Base-by-base conservation (phyloP, 306 rosid species). In the Spatholobus suberectus region DNA sequence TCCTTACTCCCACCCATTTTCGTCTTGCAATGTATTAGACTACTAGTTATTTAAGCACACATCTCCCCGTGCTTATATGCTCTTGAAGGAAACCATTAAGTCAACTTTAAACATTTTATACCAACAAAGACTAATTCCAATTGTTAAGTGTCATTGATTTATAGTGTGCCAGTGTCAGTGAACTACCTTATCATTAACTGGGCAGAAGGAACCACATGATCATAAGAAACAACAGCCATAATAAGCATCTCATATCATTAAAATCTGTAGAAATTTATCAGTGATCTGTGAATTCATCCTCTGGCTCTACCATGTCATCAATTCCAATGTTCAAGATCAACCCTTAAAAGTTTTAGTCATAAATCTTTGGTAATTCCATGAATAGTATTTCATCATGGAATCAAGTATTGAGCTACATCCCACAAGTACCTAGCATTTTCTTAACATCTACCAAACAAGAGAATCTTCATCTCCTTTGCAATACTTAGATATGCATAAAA, bases 351-450 rank as follows among this genome's bases (percentile, higher is more conserved):
- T 17, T 51, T 51, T 51, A 51, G 23, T n/a, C 8, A 51, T 3
- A 51, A 51, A 17, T 6, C 23, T 4, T 47, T 5, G 10, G 23
- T 51, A 24, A 37, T 5, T 5, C 32, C 66, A 23, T 35, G 3
- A 51, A 17, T 51, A 51, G 23, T 17, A 35, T 17, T 17, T 18
- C 10, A 51, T 51, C 24, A n/a, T n/a, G 9, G 18, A 47, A 14
- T 14, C 20, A 4, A 5, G 23, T 51, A 51, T 51, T 51, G 58
- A 15, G 8, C 9, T 51, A 51, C 11, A 20, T 20, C 55, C 51
- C 77, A 57, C 73, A 13, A 41, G 65, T 6, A 43, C 35, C 84
- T 80, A 7, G 6, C 35, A 23, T 79, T 78, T 54, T 21, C 46
- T 37, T 78, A 51, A 78, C 9, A 8, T 37, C 65, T 52, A 78